Percentiles rank a stretch among this genome's conserved stretches.
phyloP scores from a whole-genome alignment of 2,329 filamentous ascomycete genomes.

The Fusarium sp. region DNA sequence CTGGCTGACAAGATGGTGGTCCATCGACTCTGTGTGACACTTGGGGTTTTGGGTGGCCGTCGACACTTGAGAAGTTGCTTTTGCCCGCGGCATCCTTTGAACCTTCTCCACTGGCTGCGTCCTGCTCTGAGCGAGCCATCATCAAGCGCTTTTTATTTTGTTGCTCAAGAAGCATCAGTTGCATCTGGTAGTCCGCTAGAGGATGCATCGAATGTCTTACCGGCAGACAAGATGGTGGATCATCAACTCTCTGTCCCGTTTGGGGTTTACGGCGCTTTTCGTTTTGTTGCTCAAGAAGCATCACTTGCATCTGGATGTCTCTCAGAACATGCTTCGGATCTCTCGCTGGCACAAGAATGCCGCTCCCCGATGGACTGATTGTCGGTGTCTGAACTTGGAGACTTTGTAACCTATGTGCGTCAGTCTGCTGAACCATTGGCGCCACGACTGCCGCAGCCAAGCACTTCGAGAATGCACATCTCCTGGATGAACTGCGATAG shows the following conservation, averaged over 20 bases:
- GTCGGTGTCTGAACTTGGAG: background rate
- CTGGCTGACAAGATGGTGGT: background rate
- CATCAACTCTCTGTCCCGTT: no score
- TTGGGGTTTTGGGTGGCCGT: rapidly evolving
- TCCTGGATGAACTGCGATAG: no score
- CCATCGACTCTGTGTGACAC: no score
- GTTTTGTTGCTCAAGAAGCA: background rate
- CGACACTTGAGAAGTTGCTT: background rate
- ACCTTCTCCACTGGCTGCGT: no score
- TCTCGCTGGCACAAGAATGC: background rate
- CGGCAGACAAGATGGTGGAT: no score
- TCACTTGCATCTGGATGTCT: background rate
- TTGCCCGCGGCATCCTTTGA: background rate
- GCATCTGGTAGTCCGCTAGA: background rate
- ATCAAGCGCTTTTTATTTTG: no score
- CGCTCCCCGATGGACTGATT: no score
- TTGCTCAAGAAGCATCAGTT: background rate
- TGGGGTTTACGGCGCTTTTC: no score
- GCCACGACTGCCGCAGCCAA: no score
- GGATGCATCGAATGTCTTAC: background rate
- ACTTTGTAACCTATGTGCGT: background rate
- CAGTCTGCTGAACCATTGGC: background rate
- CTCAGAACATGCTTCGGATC: rapidly evolving
- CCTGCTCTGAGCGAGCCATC: background rate
- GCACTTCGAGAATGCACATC: no score